A percentile compares a stretch with the other conserved stretches of the same genome.
These are phyloP conservation scores for Sherardia arvensis DNA, from an alignment of 257 asterid species.

Conservation along the genomic window DNA sequence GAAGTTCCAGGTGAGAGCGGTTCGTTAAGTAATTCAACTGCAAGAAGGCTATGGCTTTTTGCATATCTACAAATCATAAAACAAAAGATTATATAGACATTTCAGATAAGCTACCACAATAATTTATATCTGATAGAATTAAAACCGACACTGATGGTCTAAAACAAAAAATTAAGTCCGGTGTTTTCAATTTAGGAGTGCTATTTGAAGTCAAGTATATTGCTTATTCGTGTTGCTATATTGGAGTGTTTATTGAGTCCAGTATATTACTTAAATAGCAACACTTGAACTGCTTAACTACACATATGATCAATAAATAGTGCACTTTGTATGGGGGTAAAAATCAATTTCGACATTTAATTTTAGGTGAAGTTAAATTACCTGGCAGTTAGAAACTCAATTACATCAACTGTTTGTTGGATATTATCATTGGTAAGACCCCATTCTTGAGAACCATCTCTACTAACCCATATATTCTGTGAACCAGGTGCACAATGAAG, in stretches of 20 bases:
- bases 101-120: neutral
- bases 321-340: too few species aligned
- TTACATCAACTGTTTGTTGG: constrained; percentile 43
- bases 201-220: too few species aligned
- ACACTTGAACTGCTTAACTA: too few species aligned
- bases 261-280: too few species aligned
- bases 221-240: too few species aligned
- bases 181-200: too few species aligned
- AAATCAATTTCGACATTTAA: too few species aligned
- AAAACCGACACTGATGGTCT: too few species aligned
- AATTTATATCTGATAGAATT: too few species aligned
- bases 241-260: too few species aligned
- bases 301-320: too few species aligned
- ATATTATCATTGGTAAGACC: constrained; percentile 45
- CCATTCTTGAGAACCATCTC: constrained; percentile 76
- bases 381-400: constrained; percentile 42
- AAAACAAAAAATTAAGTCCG: too few species aligned
- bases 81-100: neutral
- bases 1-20: constrained; percentile 52
- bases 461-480: constrained; percentile 51
- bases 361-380: neutral
- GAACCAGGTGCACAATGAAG: constrained; percentile 74
- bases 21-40: constrained; percentile 60
- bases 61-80: constrained; percentile 37
- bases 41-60: constrained; percentile 43